Evolutionary conservation across 2,329 filamentous ascomycete species (phyloP).

Genomic region (Clonostachys sp.): DNA sequence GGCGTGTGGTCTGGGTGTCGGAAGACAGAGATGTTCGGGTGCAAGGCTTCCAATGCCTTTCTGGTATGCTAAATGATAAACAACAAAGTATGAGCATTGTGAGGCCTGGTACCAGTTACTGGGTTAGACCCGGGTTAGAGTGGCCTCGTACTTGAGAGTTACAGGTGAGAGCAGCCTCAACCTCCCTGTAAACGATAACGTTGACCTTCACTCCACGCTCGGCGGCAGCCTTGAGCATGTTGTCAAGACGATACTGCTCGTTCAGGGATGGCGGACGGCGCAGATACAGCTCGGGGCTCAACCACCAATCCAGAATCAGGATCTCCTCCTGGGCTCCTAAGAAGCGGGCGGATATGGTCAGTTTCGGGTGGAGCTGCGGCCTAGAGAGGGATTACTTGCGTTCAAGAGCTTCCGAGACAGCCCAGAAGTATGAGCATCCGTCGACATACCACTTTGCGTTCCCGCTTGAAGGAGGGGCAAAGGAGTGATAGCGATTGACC

Average conservation of each 20-base stretch:
- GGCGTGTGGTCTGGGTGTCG: slow-evolving; percentile 85
- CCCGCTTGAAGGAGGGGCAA: slow-evolving; percentile 68
- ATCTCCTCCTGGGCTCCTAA: slow-evolving; percentile 68
- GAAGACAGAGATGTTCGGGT: slow-evolving; percentile 84
- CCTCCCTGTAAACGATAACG: slow-evolving; percentile 90
- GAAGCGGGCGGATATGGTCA: background rate
- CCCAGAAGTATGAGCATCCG: slow-evolving; percentile 80
- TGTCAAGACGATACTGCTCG: slow-evolving; percentile 78
- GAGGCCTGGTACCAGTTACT: background rate
- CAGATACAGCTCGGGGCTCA: slow-evolving; percentile 84
- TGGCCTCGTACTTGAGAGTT: slow-evolving; percentile 36
- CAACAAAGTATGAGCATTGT: slow-evolving; percentile 11
- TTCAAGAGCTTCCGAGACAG: slow-evolving; percentile 75
- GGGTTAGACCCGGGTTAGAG: background rate
- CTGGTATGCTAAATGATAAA: slow-evolving; percentile 62
- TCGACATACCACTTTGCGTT: slow-evolving; percentile 88
- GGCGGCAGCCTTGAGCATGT: slow-evolving; percentile 76
- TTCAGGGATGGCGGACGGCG: slow-evolving; percentile 77
- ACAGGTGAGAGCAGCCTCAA: slow-evolving; percentile 70
- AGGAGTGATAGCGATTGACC: slow-evolving; percentile 57
- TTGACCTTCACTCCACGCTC: slow-evolving; percentile 80
- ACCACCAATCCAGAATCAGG: slow-evolving; percentile 88
- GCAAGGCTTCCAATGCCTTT: slow-evolving; percentile 68
- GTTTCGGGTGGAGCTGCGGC: background rate
- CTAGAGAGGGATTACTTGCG: slow-evolving; percentile 22